Percentiles rank a stretch among this genome's conserved stretches.
Conservation (phyloP, 176 grass and related monocot species). For the Zea mays region DNA sequence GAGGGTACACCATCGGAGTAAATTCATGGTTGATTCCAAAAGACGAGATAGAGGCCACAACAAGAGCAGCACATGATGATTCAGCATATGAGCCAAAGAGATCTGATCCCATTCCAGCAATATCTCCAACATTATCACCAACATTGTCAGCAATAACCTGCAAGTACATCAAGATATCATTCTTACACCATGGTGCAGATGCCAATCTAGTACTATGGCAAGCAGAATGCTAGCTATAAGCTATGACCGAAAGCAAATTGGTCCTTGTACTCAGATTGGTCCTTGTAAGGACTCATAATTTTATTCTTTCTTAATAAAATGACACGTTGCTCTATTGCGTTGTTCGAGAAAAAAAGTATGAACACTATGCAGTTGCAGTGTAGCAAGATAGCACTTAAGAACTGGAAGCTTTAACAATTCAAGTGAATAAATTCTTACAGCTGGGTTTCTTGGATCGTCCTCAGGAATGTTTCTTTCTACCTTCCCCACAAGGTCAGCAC, state of each 20-base stretch:
- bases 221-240: not conserved
- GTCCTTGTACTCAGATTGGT: too few relatives aligned
- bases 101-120: slow-evolving; percentile 70
- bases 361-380: not conserved
- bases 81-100: slow-evolving; percentile 60
- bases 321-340: too few relatives aligned
- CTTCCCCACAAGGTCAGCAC: slow-evolving; percentile 73
- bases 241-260: not conserved
- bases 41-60: slow-evolving; percentile 50
- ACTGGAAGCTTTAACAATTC: not conserved
- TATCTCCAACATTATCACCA: slow-evolving; percentile 71
- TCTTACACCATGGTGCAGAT: not conserved
- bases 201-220: not conserved
- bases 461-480: slow-evolving; percentile 65
- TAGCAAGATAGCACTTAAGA: slow-evolving; percentile 10
- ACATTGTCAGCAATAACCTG: slow-evolving; percentile 74
- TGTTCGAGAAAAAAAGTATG: not conserved
- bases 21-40: slow-evolving; percentile 48
- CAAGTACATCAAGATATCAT: slow-evolving; percentile 24
- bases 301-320: too few relatives aligned
- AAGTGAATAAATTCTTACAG: slow-evolving; percentile 45
- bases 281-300: too few relatives aligned
- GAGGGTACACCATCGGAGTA: slow-evolving; percentile 48
- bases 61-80: slow-evolving; percentile 50
- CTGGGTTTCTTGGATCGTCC: slow-evolving; percentile 74